Evolutionary conservation across 2,329 filamentous ascomycete species (phyloP).

Genomic region (Metarhizium robertsii): DNA sequence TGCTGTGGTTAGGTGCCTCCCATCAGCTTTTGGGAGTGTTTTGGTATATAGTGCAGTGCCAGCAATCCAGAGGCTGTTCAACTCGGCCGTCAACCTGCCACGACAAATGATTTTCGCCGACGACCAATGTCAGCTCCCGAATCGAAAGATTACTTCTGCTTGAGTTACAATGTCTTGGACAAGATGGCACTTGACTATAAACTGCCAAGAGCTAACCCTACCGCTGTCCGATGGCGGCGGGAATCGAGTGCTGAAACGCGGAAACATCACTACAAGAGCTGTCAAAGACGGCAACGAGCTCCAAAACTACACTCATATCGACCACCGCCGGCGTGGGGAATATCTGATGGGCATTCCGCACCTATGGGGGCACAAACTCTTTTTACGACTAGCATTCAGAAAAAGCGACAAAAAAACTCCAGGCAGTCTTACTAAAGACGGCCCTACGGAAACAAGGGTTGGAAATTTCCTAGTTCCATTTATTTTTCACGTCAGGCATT

Average conservation of each 20-base stretch:
- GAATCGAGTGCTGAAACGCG: neutral
- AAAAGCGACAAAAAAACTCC: neutral
- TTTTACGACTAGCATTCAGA: neutral
- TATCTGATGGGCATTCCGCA: neutral
- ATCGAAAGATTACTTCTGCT: neutral
- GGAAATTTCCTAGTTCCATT: conserved; percentile 4
- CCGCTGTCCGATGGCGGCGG: neutral
- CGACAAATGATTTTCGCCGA: neutral
- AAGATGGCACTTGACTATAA: neutral
- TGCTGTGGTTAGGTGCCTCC: conserved; percentile 65
- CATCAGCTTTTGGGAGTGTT: conserved; percentile 17
- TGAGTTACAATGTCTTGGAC: neutral
- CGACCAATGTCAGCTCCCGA: neutral
- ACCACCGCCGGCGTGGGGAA: neutral
- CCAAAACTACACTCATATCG: neutral
- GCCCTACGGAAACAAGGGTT: neutral
- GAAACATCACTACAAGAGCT: conserved; percentile 7
- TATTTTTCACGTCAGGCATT: conserved; percentile 22
- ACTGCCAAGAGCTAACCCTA: neutral
- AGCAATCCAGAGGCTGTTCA: conserved; percentile 12
- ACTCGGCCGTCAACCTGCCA: neutral
- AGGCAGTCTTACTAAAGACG: neutral
- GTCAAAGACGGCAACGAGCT: neutral
- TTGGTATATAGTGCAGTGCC: conserved; percentile 19
- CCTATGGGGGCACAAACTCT: conserved; percentile 6